These are phyloP conservation scores for Crithidia fasciculata DNA, from an alignment of 208 protist species.

Conservation along the genomic window DNA sequence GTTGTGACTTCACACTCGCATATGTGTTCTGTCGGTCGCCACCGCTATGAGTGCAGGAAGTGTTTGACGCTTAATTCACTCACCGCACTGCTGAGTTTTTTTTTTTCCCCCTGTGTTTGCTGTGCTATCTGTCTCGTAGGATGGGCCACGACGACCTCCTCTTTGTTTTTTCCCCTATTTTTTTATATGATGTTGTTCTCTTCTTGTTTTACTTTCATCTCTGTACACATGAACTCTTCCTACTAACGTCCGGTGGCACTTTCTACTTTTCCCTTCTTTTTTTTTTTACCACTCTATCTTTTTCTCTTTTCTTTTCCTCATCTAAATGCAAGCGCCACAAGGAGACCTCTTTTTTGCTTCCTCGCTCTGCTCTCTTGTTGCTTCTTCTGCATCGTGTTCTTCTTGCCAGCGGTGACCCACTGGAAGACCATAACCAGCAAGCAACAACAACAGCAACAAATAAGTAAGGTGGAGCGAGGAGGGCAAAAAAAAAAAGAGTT, in stretches of 20 bases:
- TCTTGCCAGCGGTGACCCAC: too few relatives aligned
- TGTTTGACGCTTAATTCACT: background rate
- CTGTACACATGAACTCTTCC: background rate
- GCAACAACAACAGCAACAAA: too few relatives aligned
- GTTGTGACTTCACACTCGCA: too few relatives aligned
- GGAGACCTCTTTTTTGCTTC: too few relatives aligned
- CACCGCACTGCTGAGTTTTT: background rate
- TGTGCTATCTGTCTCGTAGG: background rate
- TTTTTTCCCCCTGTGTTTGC: background rate
- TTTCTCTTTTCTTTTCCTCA: background rate
- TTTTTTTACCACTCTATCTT: conserved; percentile 5
- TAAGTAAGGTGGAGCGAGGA: too few relatives aligned
- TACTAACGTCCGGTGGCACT: too few relatives aligned
- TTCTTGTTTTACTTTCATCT: conserved; percentile 7
- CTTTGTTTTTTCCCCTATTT: background rate
- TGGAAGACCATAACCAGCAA: too few relatives aligned
- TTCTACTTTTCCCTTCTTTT: background rate
- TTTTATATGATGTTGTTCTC: conserved; percentile 9
- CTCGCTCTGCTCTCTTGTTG: too few relatives aligned
- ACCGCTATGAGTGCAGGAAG: too few relatives aligned
- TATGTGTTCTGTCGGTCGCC: too few relatives aligned
- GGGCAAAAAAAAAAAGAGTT: too few relatives aligned
- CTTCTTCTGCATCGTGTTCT: too few relatives aligned
- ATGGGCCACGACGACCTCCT: background rate
- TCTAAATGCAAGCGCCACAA: background rate